phyloP scores from a whole-genome alignment of 2,329 filamentous ascomycete genomes.

The Trematosphaeria pertusa region DNA sequence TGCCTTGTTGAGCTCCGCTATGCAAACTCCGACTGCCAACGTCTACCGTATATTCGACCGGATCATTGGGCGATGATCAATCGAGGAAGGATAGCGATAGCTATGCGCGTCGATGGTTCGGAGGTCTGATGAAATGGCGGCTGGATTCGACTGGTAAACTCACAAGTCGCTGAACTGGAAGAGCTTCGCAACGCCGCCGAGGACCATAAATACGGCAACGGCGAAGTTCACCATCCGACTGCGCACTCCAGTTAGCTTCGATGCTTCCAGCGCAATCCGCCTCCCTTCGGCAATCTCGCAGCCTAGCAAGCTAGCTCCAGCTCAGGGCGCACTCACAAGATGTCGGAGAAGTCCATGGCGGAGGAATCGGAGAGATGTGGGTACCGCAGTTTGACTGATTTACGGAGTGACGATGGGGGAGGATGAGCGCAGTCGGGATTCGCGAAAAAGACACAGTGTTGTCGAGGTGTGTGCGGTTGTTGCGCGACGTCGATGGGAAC shows the following conservation, averaged over 20 bases:
- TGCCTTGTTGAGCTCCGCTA: too few species aligned
- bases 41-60: too few species aligned
- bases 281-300: conserved; percentile 11
- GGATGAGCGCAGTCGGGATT: conserved; percentile 12
- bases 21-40: too few species aligned
- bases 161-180: conserved; percentile 57
- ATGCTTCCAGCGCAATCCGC: conserved; percentile 1
- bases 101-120: too few species aligned
- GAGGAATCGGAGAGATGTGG: conserved; percentile 37
- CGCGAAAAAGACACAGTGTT: conserved; percentile 14
- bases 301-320: conserved; percentile 23
- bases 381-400: conserved; percentile 40
- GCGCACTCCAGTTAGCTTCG: conserved; percentile 30
- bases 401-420: not conserved
- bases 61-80: too few species aligned
- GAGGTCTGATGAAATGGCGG: too few species aligned
- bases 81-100: too few species aligned
- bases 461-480: conserved; percentile 3
- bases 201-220: conserved; percentile 83
- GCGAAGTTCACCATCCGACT: conserved; percentile 95
- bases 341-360: conserved; percentile 88
- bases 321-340: conserved; percentile 70
- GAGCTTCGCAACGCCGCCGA: conserved; percentile 81
- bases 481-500: not conserved
- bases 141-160: conserved; percentile 44